phyloP scores from a whole-genome alignment of 129 eudicot genomes.

The Flaveria ramosissima region DNA sequence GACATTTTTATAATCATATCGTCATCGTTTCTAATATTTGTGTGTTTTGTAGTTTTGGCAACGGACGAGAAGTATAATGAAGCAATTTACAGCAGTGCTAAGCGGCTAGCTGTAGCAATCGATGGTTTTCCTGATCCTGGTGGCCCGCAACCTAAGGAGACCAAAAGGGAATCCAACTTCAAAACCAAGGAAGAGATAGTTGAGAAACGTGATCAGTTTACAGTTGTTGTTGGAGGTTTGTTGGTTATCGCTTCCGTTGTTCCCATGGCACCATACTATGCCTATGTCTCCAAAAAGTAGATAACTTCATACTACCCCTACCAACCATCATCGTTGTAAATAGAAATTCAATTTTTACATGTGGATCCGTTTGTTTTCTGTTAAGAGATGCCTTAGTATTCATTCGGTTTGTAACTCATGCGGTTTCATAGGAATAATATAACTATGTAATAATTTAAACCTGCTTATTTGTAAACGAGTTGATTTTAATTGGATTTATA shows the following conservation, averaged over 20 bases:
- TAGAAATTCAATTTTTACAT: constrained; percentile 26
- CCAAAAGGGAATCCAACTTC: constrained; percentile 96
- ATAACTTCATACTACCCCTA: not conserved
- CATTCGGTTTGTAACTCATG: not conserved
- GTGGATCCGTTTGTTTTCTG: constrained; percentile 32
- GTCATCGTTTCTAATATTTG: too few species aligned
- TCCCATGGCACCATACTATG: constrained; percentile 98
- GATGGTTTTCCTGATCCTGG: constrained; percentile 99
- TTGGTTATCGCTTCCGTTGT: constrained; percentile 95
- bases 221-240: constrained; percentile 91
- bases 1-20: too few species aligned
- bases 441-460: too few species aligned
- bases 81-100: constrained; percentile 73
- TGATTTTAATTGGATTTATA: not conserved
- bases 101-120: constrained; percentile 79
- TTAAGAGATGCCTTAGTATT: not conserved
- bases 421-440: not conserved
- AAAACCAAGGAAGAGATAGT: constrained; percentile 91
- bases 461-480: not conserved
- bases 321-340: constrained; percentile 17
- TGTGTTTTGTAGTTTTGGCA: constrained; percentile 64
- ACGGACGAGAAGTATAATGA: constrained; percentile 97
- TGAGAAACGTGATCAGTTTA: constrained; percentile 95
- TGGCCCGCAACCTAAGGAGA: constrained; percentile 79
- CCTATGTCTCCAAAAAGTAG: constrained; percentile 84